A percentile compares a stretch with the other conserved stretches of the same genome.
phyloP scores from a whole-genome alignment of 2,329 filamentous ascomycete genomes.

The Tympanopsis confertula region DNA sequence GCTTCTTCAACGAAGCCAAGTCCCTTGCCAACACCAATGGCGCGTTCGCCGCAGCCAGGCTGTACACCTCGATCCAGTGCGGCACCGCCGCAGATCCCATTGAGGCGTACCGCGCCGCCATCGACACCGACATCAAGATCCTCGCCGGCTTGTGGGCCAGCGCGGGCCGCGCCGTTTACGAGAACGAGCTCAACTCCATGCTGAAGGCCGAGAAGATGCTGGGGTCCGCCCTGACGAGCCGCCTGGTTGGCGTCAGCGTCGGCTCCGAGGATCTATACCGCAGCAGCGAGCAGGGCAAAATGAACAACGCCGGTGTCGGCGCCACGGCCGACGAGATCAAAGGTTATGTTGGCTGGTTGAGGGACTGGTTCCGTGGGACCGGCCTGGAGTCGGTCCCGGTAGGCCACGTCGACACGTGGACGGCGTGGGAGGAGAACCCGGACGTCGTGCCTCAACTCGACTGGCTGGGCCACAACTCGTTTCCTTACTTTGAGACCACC shows the following conservation, averaged over 20 bases:
- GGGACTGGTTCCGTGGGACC: slow-evolving; percentile 13
- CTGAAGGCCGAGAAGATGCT: slow-evolving; percentile 8
- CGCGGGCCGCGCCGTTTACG: slow-evolving; percentile 9
- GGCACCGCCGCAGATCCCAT: slow-evolving; percentile 15
- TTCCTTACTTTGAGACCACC: slow-evolving; percentile 16
- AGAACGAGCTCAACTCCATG: slow-evolving; percentile 15
- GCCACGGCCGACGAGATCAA: slow-evolving; percentile 12
- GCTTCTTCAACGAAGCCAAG: slow-evolving; percentile 30
- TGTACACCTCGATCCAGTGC: slow-evolving; percentile 23
- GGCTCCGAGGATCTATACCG: slow-evolving; percentile 17
- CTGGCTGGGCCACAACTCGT: slow-evolving; percentile 12
- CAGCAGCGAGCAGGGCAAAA: slow-evolving; percentile 11
- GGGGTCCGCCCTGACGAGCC: slow-evolving; percentile 12
- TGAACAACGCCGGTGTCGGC: slow-evolving; percentile 12
- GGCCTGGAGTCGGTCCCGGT: slow-evolving; percentile 12
- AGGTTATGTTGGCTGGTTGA: slow-evolving; percentile 14
- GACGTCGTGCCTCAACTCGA: slow-evolving; percentile 6
- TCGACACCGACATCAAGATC: slow-evolving; percentile 14
- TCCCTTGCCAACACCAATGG: slow-evolving; percentile 20
- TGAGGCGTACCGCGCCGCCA: slow-evolving; percentile 14
- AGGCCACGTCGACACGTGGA: slow-evolving; percentile 17
- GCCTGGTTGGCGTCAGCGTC: slow-evolving; percentile 14
- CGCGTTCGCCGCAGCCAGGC: slow-evolving; percentile 30
- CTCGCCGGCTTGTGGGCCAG: slow-evolving; percentile 16
- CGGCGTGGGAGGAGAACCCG: slow-evolving; percentile 14